Conservation (phyloP, 1,139 yeast genomes). For the Geotrichum klebahnii region DNA sequence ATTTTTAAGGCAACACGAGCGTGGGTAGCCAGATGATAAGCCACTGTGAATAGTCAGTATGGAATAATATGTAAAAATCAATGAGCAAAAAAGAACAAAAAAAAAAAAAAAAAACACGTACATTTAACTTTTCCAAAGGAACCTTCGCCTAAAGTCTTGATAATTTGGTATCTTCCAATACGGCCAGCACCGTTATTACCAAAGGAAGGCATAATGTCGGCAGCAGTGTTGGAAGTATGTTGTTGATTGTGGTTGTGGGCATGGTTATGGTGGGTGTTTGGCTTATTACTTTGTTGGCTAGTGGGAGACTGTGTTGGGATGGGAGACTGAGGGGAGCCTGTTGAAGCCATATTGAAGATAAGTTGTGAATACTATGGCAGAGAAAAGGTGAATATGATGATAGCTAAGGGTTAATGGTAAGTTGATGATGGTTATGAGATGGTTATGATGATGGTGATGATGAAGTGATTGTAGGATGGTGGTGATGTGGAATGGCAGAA, state of each 20-base stretch:
- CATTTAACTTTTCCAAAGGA: constrained; percentile 93
- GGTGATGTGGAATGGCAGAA: no score
- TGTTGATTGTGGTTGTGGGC: neutral
- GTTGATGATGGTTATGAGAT: no score
- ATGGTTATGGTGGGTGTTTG: neutral
- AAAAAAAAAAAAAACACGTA: constrained; percentile 17
- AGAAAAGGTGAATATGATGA: neutral
- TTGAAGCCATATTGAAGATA: constrained; percentile 3
- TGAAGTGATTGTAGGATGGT: no score
- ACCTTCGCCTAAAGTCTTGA: constrained; percentile 94
- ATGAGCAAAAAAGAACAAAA: no score
- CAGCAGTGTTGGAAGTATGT: neutral
- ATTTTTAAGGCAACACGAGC: constrained; percentile 92
- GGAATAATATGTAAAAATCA: no score
- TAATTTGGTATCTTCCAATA: constrained; percentile 90
- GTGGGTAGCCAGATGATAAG: constrained; percentile 88
- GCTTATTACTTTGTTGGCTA: neutral
- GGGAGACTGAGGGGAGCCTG: neutral
- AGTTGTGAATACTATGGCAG: neutral
- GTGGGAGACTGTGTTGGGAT: neutral
- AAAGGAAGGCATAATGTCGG: constrained; percentile 31
- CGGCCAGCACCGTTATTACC: constrained; percentile 36
- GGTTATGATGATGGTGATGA: no score
- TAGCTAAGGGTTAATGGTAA: no score
- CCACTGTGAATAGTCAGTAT: constrained; percentile 42